Evolutionary conservation across 139 green algal species (phyloP).

Genomic region (Haematococcus lacustris): DNA sequence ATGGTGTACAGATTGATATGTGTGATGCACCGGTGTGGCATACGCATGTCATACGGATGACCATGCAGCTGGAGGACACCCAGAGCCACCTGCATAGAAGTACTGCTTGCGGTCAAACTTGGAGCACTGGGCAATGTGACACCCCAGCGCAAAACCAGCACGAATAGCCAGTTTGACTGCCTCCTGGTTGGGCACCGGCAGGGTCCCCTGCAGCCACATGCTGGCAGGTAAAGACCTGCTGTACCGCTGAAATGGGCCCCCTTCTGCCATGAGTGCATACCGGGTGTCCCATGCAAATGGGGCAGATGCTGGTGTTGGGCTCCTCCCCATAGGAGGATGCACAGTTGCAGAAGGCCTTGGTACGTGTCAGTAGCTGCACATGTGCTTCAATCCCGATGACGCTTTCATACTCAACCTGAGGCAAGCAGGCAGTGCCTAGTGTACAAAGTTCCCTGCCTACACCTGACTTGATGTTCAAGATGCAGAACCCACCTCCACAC

Average conservation of each 20-base stretch:
- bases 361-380: constrained; percentile 88
- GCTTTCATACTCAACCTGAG: constrained; percentile 77
- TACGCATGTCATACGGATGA: too few species aligned
- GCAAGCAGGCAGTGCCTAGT: too few species aligned
- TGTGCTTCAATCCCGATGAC: constrained; percentile 98
- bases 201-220: constrained; percentile 56
- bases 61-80: too few species aligned
- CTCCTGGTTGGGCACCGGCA: constrained; percentile 75
- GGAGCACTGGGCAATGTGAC: constrained; percentile 56
- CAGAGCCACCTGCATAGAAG: constrained; percentile 87
- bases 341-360: constrained; percentile 96
- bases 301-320: constrained; percentile 90
- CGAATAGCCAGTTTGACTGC: constrained; percentile 65
- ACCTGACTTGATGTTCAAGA: too few species aligned
- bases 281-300: constrained; percentile 91
- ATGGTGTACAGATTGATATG: too few species aligned
- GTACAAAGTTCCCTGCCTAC: too few species aligned
- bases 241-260: too few species aligned
- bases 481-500: too few species aligned
- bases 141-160: constrained; percentile 79
- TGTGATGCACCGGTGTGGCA: too few species aligned
- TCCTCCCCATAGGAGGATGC: constrained; percentile 73
- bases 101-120: constrained; percentile 99
- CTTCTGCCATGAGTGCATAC: too few species aligned
- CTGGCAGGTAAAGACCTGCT: constrained; percentile 8